Conservation (phyloP, 805 yeast species). For the Sugiyamaella mastotermitis region DNA sequence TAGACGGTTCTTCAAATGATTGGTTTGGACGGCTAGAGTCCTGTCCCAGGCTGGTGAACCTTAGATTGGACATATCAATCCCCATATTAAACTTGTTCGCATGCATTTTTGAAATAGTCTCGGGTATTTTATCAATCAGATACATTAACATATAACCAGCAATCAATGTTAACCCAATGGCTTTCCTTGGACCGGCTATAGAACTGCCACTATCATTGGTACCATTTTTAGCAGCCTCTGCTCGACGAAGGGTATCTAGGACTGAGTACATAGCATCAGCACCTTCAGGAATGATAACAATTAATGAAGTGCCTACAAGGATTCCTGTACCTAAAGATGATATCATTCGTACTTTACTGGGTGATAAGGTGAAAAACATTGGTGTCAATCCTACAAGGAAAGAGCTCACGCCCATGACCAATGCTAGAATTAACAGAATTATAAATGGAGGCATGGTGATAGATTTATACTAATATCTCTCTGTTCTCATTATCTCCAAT, state of each 20-base stretch:
- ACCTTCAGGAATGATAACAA: conserved; percentile 63
- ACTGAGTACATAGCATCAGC: conserved; percentile 37
- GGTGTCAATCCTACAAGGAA: conserved; percentile 30
- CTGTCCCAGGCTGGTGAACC: conserved; percentile 12
- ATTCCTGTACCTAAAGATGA: conserved; percentile 56
- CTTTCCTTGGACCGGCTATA: conserved; percentile 9
- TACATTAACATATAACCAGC: conserved; percentile 52
- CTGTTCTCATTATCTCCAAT: background rate
- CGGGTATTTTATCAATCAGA: conserved; percentile 39
- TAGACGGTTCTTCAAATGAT: background rate
- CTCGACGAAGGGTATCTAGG: conserved; percentile 4
- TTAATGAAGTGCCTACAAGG: conserved; percentile 52
- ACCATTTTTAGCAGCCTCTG: background rate
- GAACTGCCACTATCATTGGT: conserved; percentile 2
- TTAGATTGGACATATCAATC: conserved; percentile 26
- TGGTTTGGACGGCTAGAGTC: conserved; percentile 1
- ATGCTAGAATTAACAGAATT: no score
- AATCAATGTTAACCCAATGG: conserved; percentile 45
- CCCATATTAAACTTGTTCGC: conserved; percentile 14
- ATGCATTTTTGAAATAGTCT: conserved; percentile 11
- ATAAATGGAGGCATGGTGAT: no score
- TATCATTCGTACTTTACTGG: conserved; percentile 31
- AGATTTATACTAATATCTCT: no score
- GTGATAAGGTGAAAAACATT: conserved; percentile 26
- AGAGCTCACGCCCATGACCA: conserved; percentile 19